A percentile compares a stretch with the other conserved stretches of the same genome.
Evolutionary conservation across 345 rosid species (phyloP).

Genomic region (Syzygium jambos): DNA sequence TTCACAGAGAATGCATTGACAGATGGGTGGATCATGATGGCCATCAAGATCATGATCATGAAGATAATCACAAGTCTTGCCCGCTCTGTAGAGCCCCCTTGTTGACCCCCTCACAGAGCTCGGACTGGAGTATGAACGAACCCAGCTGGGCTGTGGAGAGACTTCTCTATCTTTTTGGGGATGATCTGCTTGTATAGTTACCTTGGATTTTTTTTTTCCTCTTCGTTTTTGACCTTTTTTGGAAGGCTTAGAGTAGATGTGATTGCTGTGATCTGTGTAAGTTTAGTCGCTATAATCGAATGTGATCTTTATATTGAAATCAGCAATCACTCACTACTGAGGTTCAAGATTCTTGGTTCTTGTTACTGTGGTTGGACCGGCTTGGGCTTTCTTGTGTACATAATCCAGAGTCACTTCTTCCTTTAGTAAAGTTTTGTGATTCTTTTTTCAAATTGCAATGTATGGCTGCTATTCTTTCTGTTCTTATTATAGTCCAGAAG

Average conservation of each 20-base stretch:
- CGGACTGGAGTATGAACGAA: constrained; percentile 33
- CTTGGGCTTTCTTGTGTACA: background rate
- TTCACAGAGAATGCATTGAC: constrained; percentile 81
- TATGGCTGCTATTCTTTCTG: background rate
- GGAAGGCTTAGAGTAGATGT: background rate
- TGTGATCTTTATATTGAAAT: background rate
- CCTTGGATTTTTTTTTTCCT: background rate
- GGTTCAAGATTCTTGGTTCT: background rate
- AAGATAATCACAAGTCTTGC: constrained; percentile 55
- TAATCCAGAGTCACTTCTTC: background rate
- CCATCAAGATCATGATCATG: constrained; percentile 28
- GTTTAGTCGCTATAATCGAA: background rate
- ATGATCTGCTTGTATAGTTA: constrained; percentile 39
- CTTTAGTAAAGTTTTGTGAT: background rate
- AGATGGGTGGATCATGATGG: constrained; percentile 58
- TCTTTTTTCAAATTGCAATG: background rate
- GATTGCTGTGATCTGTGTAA: background rate
- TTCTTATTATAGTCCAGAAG: background rate
- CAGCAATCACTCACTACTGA: background rate
- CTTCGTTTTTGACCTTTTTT: background rate
- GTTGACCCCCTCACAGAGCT: constrained; percentile 31
- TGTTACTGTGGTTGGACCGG: background rate
- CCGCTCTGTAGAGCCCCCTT: constrained; percentile 90
- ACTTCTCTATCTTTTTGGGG: constrained; percentile 83
- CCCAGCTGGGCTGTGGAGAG: constrained; percentile 96